A percentile compares a stretch with the other conserved stretches of the same genome.
Evolutionary conservation across 1,284 basidiomycete species (phyloP).

Genomic region (Pseudozyma tsukubaensis): DNA sequence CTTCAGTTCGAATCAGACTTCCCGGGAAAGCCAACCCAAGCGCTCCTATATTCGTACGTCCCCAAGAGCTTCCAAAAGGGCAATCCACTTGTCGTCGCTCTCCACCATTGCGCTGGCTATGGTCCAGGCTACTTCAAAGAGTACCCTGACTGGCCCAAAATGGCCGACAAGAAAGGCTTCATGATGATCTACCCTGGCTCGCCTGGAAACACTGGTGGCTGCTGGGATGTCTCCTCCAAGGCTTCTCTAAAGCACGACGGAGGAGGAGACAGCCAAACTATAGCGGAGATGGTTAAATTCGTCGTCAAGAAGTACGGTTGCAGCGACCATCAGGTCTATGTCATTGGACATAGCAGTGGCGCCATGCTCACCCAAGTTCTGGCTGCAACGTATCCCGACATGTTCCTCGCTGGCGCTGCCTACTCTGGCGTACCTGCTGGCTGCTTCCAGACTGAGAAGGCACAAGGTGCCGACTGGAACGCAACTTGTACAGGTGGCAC

Average conservation of each 20-base stretch:
- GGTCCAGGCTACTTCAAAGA: constrained; percentile 19
- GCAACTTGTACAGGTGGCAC: constrained; percentile 13
- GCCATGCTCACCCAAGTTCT: constrained; percentile 25
- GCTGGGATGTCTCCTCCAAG: constrained; percentile 25
- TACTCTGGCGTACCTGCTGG: constrained; percentile 31
- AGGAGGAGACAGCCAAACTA: constrained; percentile 18
- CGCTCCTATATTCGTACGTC: constrained; percentile 29
- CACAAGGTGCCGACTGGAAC: constrained; percentile 19
- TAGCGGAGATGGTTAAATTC: constrained; percentile 29
- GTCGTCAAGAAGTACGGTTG: constrained; percentile 24
- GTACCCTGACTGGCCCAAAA: constrained; percentile 19
- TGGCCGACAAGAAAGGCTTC: constrained; percentile 32
- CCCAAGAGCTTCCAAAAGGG: constrained; percentile 37
- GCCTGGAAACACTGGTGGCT: constrained; percentile 9
- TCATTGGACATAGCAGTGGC: constrained; percentile 15
- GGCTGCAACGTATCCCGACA: constrained; percentile 12
- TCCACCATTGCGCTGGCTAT: constrained; percentile 33
- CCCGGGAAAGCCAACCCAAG: constrained; percentile 15
- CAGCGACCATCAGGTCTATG: constrained; percentile 11
- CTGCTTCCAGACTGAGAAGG: constrained; percentile 13
- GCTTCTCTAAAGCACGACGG: constrained; percentile 26
- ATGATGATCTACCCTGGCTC: constrained; percentile 24
- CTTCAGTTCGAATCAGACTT: constrained; percentile 25
- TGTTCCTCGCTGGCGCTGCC: constrained; percentile 14
- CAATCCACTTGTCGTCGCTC: constrained; percentile 22